phyloP scores from a whole-genome alignment of 148 eudicot species.

The Tetragonia tetragonoides region DNA sequence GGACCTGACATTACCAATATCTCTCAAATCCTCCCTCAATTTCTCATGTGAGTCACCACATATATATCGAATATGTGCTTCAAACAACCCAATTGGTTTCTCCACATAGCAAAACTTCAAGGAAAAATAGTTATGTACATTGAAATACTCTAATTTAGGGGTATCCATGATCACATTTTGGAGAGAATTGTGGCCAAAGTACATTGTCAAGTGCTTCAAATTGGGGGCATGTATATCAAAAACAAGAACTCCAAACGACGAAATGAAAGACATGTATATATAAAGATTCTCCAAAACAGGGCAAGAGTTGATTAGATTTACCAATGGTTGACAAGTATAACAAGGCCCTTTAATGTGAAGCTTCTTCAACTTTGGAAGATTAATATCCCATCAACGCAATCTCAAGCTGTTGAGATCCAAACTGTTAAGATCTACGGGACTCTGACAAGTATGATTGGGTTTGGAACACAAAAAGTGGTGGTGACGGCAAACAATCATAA shows the following conservation, averaged over 20 bases:
- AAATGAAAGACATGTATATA: not conserved
- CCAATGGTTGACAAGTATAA: not conserved
- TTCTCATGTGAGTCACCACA: too few relatives aligned
- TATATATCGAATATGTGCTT: too few relatives aligned
- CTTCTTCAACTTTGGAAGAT: conserved; percentile 4
- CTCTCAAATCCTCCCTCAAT: too few relatives aligned
- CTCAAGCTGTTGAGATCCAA: not conserved
- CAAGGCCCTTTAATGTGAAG: not conserved
- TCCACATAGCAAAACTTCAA: too few relatives aligned
- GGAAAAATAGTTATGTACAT: too few relatives aligned
- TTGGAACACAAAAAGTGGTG: not conserved
- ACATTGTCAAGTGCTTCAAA: not conserved
- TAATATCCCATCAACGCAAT: not conserved
- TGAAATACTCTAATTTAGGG: too few relatives aligned
- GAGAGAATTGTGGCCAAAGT: too few relatives aligned
- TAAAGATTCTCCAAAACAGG: not conserved
- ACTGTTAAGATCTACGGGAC: too few relatives aligned
- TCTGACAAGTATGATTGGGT: too few relatives aligned
- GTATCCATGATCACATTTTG: too few relatives aligned
- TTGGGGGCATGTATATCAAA: not conserved
- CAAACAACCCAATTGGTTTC: too few relatives aligned
- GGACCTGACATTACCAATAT: too few relatives aligned
- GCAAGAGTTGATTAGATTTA: not conserved
- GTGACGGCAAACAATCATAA: not conserved
- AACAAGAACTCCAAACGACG: not conserved